Percentiles rank a stretch among this genome's conserved stretches.
phyloP scores from a whole-genome alignment of 306 rosid species.

The Urtica urens region DNA sequence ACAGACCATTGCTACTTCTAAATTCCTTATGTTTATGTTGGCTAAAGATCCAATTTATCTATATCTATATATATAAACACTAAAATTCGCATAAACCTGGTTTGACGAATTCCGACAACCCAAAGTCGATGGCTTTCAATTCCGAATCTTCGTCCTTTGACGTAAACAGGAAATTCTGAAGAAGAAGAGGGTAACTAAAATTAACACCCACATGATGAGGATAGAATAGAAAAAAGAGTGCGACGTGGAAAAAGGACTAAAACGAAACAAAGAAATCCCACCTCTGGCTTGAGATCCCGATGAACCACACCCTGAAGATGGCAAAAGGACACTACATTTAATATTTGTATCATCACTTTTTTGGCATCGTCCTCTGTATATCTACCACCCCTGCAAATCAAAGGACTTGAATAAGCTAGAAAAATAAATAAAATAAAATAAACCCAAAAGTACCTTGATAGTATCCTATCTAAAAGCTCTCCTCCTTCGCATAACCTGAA shows the following conservation, averaged over 20 bases:
- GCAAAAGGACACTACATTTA: conserved; percentile 79
- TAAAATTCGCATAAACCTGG: conserved; percentile 44
- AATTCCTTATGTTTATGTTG: too few species aligned
- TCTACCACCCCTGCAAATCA: conserved; percentile 92
- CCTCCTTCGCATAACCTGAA: conserved; percentile 90
- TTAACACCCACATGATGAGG: conserved; percentile 10
- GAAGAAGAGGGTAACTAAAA: conserved; percentile 25
- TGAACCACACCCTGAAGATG: conserved; percentile 97
- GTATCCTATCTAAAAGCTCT: conserved; percentile 88
- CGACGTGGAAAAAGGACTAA: neutral
- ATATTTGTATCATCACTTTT: conserved; percentile 59
- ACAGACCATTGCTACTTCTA: too few species aligned
- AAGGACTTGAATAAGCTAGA: too few species aligned
- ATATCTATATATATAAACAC: too few species aligned
- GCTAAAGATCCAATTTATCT: too few species aligned
- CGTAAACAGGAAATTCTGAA: conserved; percentile 70
- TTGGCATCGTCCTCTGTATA: conserved; percentile 89
- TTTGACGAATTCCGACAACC: conserved; percentile 85
- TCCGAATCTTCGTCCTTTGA: conserved; percentile 81
- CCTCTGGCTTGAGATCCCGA: conserved; percentile 97
- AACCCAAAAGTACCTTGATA: conserved; percentile 62
- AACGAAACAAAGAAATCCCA: conserved; percentile 11
- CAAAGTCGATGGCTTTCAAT: conserved; percentile 93
- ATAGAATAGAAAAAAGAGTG: too few species aligned
- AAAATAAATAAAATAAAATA: neutral